Evolutionary conservation across 345 rosid species (phyloP), one percentile per base, ranked within the genome.

Genomic region (Sonneratia alba): DNA sequence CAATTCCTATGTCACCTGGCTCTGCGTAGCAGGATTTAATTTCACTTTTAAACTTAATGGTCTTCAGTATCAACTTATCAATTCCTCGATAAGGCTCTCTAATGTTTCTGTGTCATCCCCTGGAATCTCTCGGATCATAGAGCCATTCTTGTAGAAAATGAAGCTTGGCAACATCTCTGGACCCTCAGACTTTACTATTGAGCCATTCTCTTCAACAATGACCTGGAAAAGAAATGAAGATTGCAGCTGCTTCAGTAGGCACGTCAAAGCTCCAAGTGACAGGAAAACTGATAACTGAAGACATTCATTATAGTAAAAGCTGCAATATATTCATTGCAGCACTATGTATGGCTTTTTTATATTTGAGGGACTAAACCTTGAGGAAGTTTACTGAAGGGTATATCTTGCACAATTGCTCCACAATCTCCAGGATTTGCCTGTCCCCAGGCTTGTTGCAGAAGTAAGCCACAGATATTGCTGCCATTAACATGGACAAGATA

Each of bases 361-460:
- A 11, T 48, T 48, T 48, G 53, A 48, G 15, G 53, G 45, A 49
- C 49, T 66, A 61, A 36, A 85, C 87, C 87, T 84, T 82, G 47
- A 86, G 86, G 80, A 86, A 86, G 74, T 81, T 77, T 74, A 86
- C 83, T 37, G 85, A 86, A 68, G 87, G 87, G 78, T 79, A 84
- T 75, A 80, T 79, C 74, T 73, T 86, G 87, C 86, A 79, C 56
- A 81, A 79, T 79, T 78, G 83, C 77, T 81, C 81, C 89, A 82
- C 76, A 19, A 76, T 67, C 64, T 76, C 76, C 82, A 77, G 68
- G 14, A 75, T 79, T 81, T 79, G 81, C 74, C 70, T 51, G 43
- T 69, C 63, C 45, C 57, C 55, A 61, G 73, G 70, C 3, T 59
- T 59, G 34, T 10, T 22, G 34, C 34, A 59, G 64, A 59, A 59